phyloP scores from a whole-genome alignment of 2,329 filamentous ascomycete genomes.

The Thermothelomyces thermophilus region DNA sequence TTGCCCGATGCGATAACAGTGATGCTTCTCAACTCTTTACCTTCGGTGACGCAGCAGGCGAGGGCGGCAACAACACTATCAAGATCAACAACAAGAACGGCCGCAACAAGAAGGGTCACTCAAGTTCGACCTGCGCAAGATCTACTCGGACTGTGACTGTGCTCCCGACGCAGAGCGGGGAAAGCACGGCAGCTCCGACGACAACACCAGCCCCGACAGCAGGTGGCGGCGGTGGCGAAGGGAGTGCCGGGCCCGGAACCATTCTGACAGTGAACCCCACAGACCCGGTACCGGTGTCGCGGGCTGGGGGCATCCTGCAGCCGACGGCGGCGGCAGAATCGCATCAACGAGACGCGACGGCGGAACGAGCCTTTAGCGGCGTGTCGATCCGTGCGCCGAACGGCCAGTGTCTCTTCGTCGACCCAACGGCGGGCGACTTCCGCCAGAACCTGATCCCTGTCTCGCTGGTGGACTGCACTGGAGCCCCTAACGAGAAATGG shows the following conservation, averaged over 20 bases:
- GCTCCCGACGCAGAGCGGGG: slow-evolving; percentile 3
- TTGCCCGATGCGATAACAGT: slow-evolving; percentile 36
- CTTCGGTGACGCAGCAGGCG: slow-evolving; percentile 23
- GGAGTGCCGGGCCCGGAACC: slow-evolving; percentile 7
- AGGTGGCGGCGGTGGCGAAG: not conserved
- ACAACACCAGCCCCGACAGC: slow-evolving; percentile 6
- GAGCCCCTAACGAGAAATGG: slow-evolving; percentile 42
- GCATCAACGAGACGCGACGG: slow-evolving; percentile 40
- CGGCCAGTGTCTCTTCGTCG: slow-evolving; percentile 45
- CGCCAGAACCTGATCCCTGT: slow-evolving; percentile 48
- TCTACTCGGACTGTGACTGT: slow-evolving; percentile 19
- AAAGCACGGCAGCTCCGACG: not conserved
- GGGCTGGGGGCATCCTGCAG: slow-evolving; percentile 43
- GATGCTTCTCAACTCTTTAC: slow-evolving; percentile 40
- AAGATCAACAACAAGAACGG: not conserved
- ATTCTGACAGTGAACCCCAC: slow-evolving; percentile 36
- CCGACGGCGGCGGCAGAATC: slow-evolving; percentile 45
- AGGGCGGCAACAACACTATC: not conserved
- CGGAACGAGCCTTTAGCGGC: slow-evolving; percentile 39
- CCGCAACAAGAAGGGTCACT: slow-evolving; percentile 10
- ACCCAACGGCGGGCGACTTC: slow-evolving; percentile 48
- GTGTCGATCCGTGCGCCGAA: slow-evolving; percentile 42
- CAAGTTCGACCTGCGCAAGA: slow-evolving; percentile 15
- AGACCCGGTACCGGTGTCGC: slow-evolving; percentile 40
- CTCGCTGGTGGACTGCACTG: slow-evolving; percentile 38